Evolutionary conservation across 2,329 filamentous ascomycete genomes (phyloP).

Genomic region (Colletotrichum sp.): DNA sequence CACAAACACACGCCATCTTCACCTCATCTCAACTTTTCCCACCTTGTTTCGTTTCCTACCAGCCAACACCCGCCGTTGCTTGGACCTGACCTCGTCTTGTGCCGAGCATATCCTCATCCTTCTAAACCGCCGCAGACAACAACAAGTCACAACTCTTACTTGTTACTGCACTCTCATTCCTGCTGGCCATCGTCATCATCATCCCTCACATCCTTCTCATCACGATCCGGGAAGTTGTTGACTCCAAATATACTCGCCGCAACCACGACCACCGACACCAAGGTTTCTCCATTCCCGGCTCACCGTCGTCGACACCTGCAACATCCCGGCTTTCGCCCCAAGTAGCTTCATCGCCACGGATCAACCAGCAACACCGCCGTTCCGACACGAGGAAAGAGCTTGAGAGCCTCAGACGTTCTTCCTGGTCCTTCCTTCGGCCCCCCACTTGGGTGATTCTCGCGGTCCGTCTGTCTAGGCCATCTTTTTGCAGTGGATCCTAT

Average conservation of each 20-base stretch:
- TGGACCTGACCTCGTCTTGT: conserved; percentile 5
- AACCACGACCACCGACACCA: conserved; percentile 1
- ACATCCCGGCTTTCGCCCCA: conserved; percentile 8
- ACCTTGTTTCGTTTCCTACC: conserved; percentile 18
- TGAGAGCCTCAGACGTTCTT: conserved; percentile 16
- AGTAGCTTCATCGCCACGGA: conserved; percentile 10
- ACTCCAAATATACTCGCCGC: neutral
- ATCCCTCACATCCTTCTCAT: neutral
- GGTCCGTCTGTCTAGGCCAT: conserved; percentile 20
- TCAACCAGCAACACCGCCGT: neutral
- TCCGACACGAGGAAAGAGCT: neutral
- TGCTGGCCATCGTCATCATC: neutral
- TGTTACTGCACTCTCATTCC: neutral
- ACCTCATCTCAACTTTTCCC: conserved; percentile 16
- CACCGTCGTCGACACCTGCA: conserved; percentile 15
- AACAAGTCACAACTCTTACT: neutral
- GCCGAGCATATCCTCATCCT: neutral
- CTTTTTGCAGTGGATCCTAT: conserved; percentile 16
- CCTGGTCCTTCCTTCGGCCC: conserved; percentile 16
- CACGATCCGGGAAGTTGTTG: neutral
- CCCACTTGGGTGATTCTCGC: conserved; percentile 23
- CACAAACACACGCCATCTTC: neutral
- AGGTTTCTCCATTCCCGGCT: conserved; percentile 19
- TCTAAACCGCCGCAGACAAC: neutral
- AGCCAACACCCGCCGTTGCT: neutral